These are phyloP conservation scores for Chloromonas sp. DNA, from an alignment of 163 green algal genomes.

Conservation along the genomic window DNA sequence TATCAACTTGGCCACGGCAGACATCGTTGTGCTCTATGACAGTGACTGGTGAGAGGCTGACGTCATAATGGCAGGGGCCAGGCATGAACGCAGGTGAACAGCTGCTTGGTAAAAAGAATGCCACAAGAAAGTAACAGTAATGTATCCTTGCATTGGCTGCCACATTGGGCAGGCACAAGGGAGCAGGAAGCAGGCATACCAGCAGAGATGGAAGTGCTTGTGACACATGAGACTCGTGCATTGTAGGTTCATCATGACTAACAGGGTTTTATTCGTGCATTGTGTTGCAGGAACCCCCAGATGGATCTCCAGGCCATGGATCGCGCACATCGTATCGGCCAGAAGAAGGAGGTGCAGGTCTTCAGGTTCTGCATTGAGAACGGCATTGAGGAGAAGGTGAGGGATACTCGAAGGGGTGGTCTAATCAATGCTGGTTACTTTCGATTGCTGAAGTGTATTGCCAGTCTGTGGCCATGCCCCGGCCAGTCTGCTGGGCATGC, in stretches of 20 bases:
- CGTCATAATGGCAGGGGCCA: too few species aligned
- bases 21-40: conserved; percentile 96
- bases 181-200: background rate
- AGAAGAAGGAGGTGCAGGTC: conserved; percentile 99
- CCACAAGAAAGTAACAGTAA: too few species aligned
- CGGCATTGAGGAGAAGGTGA: conserved; percentile 95
- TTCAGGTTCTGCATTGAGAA: conserved; percentile 97
- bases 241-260: too few species aligned
- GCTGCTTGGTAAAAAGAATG: background rate
- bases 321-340: conserved; percentile 94
- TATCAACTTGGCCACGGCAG: conserved; percentile 96
- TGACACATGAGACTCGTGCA: too few species aligned
- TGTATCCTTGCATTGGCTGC: background rate
- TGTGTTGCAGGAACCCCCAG: conserved; percentile 82
- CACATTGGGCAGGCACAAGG: background rate
- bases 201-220: too few species aligned
- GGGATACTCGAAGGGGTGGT: background rate
- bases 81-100: conserved; percentile 47
- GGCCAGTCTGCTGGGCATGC: background rate
- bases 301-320: conserved; percentile 96
- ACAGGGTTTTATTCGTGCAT: too few species aligned
- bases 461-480: background rate
- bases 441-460: background rate
- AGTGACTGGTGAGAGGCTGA: conserved; percentile 68
- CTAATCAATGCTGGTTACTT: background rate